Conservation (phyloP, 768 basidiomycete genomes). For the Hirschioporus abietinus region DNA sequence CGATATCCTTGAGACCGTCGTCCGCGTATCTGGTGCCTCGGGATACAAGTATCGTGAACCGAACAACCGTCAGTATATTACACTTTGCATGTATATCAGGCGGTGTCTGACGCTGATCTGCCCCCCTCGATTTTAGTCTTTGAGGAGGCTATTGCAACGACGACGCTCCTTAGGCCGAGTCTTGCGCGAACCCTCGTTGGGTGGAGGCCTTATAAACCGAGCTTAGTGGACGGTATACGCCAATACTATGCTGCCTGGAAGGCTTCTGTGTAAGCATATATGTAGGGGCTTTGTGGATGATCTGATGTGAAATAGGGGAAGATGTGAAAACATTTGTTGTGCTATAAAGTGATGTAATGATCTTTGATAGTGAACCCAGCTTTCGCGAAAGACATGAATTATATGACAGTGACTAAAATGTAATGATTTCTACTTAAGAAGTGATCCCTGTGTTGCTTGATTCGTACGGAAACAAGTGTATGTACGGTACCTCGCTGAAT, state of each 20-base stretch:
- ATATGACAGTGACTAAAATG: too few relatives aligned
- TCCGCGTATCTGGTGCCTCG: constrained; percentile 31
- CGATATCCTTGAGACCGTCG: constrained; percentile 33
- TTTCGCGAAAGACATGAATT: too few relatives aligned
- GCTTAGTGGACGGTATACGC: constrained; percentile 39
- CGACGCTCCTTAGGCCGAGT: constrained; percentile 29
- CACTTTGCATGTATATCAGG: not conserved
- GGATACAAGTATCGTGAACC: constrained; percentile 31
- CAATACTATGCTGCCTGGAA: constrained; percentile 35
- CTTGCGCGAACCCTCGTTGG: constrained; percentile 37
- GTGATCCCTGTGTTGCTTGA: too few relatives aligned
- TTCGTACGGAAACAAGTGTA: too few relatives aligned
- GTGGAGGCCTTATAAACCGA: constrained; percentile 37
- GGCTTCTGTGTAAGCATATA: constrained; percentile 5
- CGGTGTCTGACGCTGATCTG: not conserved
- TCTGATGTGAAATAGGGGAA: too few relatives aligned
- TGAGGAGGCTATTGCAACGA: constrained; percentile 30
- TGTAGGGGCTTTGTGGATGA: not conserved
- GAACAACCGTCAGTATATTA: constrained; percentile 26
- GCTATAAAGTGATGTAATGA: too few relatives aligned
- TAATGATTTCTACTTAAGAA: too few relatives aligned
- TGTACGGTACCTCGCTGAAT: too few relatives aligned
- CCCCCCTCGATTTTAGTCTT: constrained; percentile 22
- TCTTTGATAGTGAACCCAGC: too few relatives aligned
- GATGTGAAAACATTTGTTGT: too few relatives aligned